Percentiles rank a stretch among this genome's conserved stretches.
Conservation (phyloP, 352 stramenopile species). For the Globisporangium mamillatum region DNA sequence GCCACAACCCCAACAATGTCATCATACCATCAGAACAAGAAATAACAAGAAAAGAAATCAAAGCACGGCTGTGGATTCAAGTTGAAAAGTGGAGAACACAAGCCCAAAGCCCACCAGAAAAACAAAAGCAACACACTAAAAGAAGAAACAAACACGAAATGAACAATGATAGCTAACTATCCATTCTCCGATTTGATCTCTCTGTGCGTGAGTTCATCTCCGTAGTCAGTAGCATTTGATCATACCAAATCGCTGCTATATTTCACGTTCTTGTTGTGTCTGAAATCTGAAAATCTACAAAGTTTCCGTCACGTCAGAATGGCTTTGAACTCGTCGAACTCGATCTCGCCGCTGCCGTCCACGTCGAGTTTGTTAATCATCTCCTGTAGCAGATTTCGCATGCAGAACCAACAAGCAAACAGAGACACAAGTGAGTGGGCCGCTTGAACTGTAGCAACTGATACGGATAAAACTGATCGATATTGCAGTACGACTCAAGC, state of each 20-base stretch:
- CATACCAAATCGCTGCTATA: too few species aligned
- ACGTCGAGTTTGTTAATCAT: conserved; percentile 97
- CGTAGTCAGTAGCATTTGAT: too few species aligned
- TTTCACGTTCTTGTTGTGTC: too few species aligned
- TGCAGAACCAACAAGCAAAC: background rate
- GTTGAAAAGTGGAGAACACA: background rate
- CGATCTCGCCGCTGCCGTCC: conserved; percentile 93
- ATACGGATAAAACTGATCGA: too few species aligned
- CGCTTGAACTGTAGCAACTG: background rate
- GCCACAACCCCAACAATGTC: background rate
- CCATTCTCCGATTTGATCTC: too few species aligned
- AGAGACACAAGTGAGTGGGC: background rate
- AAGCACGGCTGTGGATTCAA: background rate
- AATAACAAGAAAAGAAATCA: background rate
- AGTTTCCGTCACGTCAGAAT: conserved; percentile 57
- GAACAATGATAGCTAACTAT: background rate
- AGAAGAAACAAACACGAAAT: background rate
- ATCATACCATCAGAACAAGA: background rate
- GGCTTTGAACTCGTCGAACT: conserved; percentile 96
- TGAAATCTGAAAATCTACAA: too few species aligned
- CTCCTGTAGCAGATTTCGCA: conserved; percentile 36
- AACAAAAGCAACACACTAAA: background rate
- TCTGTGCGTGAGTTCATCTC: too few species aligned
- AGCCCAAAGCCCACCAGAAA: background rate
- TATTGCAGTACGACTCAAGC: background rate